Evolutionary conservation across 2,329 filamentous ascomycete genomes (phyloP), one percentile per base, ranked within the genome.

Genomic region (Coniochaeta ligniaria): DNA sequence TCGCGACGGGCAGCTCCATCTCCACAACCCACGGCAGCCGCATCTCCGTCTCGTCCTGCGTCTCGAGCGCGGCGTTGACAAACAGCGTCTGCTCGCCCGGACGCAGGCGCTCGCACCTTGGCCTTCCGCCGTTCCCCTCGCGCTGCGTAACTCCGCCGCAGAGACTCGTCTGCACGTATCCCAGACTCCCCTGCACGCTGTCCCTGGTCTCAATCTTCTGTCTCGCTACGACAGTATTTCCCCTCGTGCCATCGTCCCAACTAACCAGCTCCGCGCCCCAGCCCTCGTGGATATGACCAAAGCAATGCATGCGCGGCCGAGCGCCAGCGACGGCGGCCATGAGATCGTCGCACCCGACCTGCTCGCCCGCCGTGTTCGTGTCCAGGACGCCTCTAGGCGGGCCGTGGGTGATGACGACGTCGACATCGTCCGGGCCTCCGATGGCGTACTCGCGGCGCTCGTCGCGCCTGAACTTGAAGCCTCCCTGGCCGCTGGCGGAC

Each of bases 271-370:
- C 80, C 0, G 76, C 79, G 3, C 85, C 86, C 82, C 83, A 88
- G 0, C 75, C 78, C 64, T 84, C 80, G 66, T 86, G 83, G n/a
- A 85, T 80, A 62, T 85, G 83, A 0, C 83, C 83, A 61, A 84
- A 85, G 67, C 81, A 84, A 66, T 84, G 80, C 4, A 85, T 63
- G 7, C 68, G 67, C 1, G 83, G 82, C 31, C 71, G 72, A 1
- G 76, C 73, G 0, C 67, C 66, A 1, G 74, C 72, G 0, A 85
- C 66, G 0, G 82, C 79, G 0, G 67, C 68, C 59, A 83, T 76
- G 2, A 86, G 74, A 17, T 74, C 62, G 0, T 65, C 64, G 61
- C 80, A 80, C 22, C 83, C 80, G 20, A 72, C 74, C 24, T 71
- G 57, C n/a, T 61, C 63, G 9, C 60, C 63, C 2, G 66, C 60